Evolutionary conservation across 73 alveolate genomes (phyloP), one percentile per base, ranked within the genome.

Genomic region (Paramecium primaurelia): DNA sequence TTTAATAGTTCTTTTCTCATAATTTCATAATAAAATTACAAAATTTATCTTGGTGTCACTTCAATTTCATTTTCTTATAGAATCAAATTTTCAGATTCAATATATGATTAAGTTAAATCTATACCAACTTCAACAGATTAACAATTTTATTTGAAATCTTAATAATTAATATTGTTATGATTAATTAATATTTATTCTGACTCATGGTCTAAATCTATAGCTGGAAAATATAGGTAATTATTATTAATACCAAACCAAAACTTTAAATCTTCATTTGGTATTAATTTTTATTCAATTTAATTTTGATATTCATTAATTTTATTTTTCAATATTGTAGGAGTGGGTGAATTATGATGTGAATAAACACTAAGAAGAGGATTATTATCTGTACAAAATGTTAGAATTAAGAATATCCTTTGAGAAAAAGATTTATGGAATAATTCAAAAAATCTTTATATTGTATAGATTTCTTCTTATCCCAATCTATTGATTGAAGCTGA

Each of bases 401-500:
- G 28, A 7, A 64, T 34, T 34, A 64, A 64, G 14, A 64, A 64
- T 11, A 64, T 28, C 45, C 26, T 28, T 1, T 64, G 2, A 28
- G 28, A 32, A 8, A 64, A 64, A 3, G 42, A 25, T 64, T 64
- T 6, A 32, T 28, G 84, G 12, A 64, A 64, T 28, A 64, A 34
- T 64, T 64, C 84, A 64, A 64, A 64, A 34, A 64, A 64, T 64
- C 84, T 64, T 64, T 64, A 9, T 0, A 64, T 32, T 0, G 22
- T 32, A 8, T 64, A 64, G 1, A 12, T 10, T 64, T 64, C 84
- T 32, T 64, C 84, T 64, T 64, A 64, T 10, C 84, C 84, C 9
- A 64, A 64, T 64, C 84, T 64, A 34, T 64, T 64, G 28, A 64
- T 64, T 64, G 84, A 64, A 64, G 84, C 42, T 28, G 84, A 64